Conservation (phyloP, 768 basidiomycete genomes). For the Fomitopsis pulvina region DNA sequence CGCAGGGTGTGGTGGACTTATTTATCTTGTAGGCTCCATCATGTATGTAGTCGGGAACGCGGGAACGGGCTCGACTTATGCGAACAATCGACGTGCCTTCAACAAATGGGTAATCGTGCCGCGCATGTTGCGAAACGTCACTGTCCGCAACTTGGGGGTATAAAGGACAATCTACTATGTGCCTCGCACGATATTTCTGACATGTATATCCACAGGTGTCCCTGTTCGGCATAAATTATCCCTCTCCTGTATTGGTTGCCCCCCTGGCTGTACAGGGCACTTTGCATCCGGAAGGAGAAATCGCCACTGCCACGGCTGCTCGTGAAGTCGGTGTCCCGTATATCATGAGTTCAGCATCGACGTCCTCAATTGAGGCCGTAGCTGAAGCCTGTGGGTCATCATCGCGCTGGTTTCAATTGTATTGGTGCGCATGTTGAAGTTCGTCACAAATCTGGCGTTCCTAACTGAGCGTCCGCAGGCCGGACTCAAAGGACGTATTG, state of each 20-base stretch:
- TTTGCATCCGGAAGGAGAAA: conserved; percentile 63
- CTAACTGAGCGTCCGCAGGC: not conserved
- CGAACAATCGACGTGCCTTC: conserved; percentile 57
- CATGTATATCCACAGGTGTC: conserved; percentile 52
- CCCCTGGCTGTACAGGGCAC: conserved; percentile 78
- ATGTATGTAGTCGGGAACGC: conserved; percentile 74
- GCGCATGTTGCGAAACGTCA: conserved; percentile 65
- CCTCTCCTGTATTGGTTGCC: conserved; percentile 58
- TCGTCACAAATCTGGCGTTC: not conserved
- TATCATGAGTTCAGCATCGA: conserved; percentile 70
- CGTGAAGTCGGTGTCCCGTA: conserved; percentile 55
- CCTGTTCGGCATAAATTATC: conserved; percentile 59
- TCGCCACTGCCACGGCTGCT: conserved; percentile 63
- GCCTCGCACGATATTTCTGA: too few relatives aligned
- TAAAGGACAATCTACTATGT: too few relatives aligned
- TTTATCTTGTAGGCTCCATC: conserved; percentile 48
- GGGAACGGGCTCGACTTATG: conserved; percentile 61
- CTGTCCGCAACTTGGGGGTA: conserved; percentile 58
- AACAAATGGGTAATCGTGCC: conserved; percentile 70
- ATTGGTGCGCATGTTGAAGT: conserved; percentile 46
- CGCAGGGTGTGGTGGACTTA: not conserved
- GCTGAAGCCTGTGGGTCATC: conserved; percentile 63
- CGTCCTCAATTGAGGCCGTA: conserved; percentile 71
- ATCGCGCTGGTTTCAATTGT: conserved; percentile 75
- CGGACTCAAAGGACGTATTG: conserved; percentile 39